Conservation (phyloP, 208 protist species). For the Phytomonas serpens region DNA sequence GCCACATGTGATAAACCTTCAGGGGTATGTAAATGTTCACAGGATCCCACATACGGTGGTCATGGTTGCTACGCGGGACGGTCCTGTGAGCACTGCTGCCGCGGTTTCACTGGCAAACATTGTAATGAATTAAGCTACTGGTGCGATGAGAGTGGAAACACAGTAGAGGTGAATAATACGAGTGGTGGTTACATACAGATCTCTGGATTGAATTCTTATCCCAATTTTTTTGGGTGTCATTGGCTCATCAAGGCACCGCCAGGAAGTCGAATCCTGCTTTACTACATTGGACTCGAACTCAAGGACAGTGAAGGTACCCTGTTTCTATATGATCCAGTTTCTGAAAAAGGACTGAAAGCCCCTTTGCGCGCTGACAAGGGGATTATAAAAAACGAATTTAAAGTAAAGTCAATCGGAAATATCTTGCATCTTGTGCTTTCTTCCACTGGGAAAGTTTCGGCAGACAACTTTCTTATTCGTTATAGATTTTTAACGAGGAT, state of each 20-base stretch:
- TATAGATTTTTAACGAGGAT: conserved; percentile 40
- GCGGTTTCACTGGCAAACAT: conserved; percentile 31
- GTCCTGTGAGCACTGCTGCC: conserved; percentile 71
- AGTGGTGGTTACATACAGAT: conserved; percentile 52
- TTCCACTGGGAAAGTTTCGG: conserved; percentile 36
- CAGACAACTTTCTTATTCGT: conserved; percentile 40
- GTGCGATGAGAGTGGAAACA: conserved; percentile 37
- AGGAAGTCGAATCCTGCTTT: conserved; percentile 22
- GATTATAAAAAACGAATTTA: background rate
- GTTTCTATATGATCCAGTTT: conserved; percentile 35
- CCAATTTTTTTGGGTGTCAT: conserved; percentile 36
- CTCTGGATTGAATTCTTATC: conserved; percentile 45
- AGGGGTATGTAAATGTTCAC: conserved; percentile 45
- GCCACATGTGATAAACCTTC: conserved; percentile 36
- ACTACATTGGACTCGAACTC: conserved; percentile 38
- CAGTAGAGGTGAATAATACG: conserved; percentile 29
- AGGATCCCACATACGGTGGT: conserved; percentile 15
- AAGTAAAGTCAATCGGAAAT: conserved; percentile 20
- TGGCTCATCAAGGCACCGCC: conserved; percentile 43
- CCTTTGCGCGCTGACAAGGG: background rate
- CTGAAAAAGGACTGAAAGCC: background rate
- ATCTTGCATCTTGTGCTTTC: conserved; percentile 38
- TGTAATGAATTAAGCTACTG: conserved; percentile 70
- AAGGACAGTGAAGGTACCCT: conserved; percentile 29
- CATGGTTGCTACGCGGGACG: conserved; percentile 53